phyloP scores from a whole-genome alignment of 495 filamentous ascomycete genomes.

The Neurospora sp. region DNA sequence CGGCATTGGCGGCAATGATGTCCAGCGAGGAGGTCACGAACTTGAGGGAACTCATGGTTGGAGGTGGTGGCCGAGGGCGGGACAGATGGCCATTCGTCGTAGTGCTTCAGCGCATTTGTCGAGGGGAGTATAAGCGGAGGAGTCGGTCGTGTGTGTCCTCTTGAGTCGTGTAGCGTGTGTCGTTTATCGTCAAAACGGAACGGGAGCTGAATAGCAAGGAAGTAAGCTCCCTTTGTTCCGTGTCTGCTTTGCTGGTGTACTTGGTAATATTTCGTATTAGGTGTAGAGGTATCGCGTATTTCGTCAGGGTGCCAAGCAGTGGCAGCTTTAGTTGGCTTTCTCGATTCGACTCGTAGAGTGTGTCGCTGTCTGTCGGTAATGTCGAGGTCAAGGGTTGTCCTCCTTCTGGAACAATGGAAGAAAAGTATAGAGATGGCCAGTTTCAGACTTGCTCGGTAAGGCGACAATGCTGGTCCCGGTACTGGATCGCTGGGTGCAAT shows the following conservation, averaged over 20 bases:
- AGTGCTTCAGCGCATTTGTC: constrained; percentile 18
- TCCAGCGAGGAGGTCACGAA: constrained; percentile 91
- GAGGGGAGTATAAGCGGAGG: not conserved
- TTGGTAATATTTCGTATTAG: not conserved
- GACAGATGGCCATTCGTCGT: constrained; percentile 31
- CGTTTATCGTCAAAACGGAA: not conserved
- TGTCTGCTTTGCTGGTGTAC: not conserved
- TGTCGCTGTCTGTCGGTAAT: not conserved
- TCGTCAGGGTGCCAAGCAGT: not conserved
- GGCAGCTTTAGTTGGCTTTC: not conserved
- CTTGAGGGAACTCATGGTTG: constrained; percentile 80
- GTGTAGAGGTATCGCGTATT: not conserved
- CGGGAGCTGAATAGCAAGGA: not conserved
- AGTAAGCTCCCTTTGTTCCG: not conserved
- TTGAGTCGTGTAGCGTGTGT: not conserved
- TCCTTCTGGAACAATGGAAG: not conserved
- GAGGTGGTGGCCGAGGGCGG: constrained; percentile 18
- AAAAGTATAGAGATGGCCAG: not conserved
- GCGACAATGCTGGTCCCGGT: not conserved
- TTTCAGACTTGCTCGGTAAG: not conserved
- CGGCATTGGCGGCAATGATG: constrained; percentile 77
- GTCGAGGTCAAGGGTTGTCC: not conserved
- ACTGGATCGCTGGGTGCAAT: not conserved
- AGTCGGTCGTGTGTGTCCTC: not conserved
- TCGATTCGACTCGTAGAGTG: not conserved